phyloP scores from a whole-genome alignment of 2,329 filamentous ascomycete species.

The Stromatinia cepivora region DNA sequence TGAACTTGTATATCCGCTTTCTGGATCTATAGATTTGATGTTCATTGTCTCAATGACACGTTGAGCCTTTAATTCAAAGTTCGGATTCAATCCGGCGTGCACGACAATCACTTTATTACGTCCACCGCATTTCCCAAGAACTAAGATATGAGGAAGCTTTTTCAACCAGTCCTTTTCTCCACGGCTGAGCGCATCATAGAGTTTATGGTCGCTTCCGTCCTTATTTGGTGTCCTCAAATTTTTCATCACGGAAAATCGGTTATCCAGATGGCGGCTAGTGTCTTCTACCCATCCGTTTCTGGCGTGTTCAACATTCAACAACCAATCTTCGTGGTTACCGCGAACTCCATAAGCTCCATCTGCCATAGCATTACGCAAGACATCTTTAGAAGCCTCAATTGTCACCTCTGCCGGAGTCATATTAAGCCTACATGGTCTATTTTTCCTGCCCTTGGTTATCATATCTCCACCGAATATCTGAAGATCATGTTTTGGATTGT shows the following conservation, averaged over 20 bases:
- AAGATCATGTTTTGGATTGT: neutral
- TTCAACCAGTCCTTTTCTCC: neutral
- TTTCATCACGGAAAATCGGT: neutral
- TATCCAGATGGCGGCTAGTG: neutral
- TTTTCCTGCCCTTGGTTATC: neutral
- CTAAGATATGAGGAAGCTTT: slow-evolving; percentile 1
- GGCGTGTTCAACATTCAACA: neutral
- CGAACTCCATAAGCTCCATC: neutral
- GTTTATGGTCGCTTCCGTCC: neutral
- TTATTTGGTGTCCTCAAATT: neutral
- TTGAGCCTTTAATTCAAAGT: neutral
- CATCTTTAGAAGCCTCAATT: neutral
- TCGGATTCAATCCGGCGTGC: slow-evolving; percentile 9
- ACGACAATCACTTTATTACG: neutral
- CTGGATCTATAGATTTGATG: slow-evolving; percentile 1
- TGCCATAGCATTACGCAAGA: neutral
- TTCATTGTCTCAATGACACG: neutral
- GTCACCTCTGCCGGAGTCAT: neutral
- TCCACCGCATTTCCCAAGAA: neutral
- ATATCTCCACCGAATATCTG: slow-evolving; percentile 6
- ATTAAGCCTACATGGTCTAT: neutral
- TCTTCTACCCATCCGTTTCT: neutral
- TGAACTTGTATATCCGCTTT: neutral
- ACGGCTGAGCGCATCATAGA: neutral
- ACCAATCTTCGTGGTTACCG: slow-evolving; percentile 3